Evolutionary conservation across 768 basidiomycete genomes (phyloP), one percentile per base, ranked within the genome.

Genomic region (Phlebiopsis flavidoalba): DNA sequence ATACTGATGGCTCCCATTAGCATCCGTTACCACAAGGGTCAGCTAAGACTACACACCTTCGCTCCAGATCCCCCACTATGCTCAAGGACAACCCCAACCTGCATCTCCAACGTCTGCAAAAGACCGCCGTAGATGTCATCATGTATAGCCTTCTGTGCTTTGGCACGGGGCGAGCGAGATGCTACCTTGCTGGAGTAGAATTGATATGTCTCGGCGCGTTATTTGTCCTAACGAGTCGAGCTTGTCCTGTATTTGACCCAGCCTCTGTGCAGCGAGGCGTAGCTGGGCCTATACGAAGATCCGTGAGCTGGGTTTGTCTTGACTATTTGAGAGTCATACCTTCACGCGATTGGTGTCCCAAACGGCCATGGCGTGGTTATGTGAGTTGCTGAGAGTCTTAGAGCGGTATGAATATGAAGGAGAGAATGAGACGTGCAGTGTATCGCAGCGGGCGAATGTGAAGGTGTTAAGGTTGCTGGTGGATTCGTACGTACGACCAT

Each of bases 191-290:
- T 81, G 79, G 46, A 92, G 76, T 17, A 87, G 72, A 12, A 81
- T 85, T 5, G 87, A 83, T 60, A 92, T 86, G 69, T 91, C 88
- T 63, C 79, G 79, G 65, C 87, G 79, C 19, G 80, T 83, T 48
- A 89, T 83, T 37, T 78, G 79, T 1, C 79, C 80, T 67, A 85
- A 79, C 5, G 87, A 82, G 64, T 90, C 87, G 60, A 86, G 82
- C 71, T 82, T 83, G 63, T 85, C 83, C 67, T 89, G 87, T 17
- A 89, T 70, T 65, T 91, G 88, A 19, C 85, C 85, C 31, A 92
- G 77, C 54, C 79, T 79, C 63, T 88, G 85, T 50, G 82, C 82
- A 8, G 88, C 80, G 24, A 82, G 76, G 61, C 85, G 80, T 51
- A 91, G 77, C 60, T 88, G 83, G 19, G 79, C 74, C 89, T 91